phyloP scores from a whole-genome alignment of 1,284 basidiomycete genomes.

The Singerocomus rubriflavus region DNA sequence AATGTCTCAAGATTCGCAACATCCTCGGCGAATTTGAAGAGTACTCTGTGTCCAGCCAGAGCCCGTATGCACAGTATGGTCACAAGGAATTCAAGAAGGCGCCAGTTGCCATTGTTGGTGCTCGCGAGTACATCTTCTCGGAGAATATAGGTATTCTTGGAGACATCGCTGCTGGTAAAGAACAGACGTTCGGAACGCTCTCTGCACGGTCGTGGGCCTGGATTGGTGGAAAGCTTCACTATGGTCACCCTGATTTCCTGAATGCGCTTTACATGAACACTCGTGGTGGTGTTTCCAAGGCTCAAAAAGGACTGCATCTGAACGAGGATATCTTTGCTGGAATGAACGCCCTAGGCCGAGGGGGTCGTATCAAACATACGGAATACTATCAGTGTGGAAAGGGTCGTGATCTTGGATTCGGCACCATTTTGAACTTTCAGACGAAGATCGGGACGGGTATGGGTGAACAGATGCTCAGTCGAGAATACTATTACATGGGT shows the following conservation, averaged over 20 bases:
- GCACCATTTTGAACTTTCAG: slow-evolving; percentile 98
- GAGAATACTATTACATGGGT: slow-evolving; percentile 98
- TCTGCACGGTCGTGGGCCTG: slow-evolving; percentile 93
- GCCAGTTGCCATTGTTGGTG: slow-evolving; percentile 97
- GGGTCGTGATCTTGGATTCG: slow-evolving; percentile 98
- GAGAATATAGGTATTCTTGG: slow-evolving; percentile 99
- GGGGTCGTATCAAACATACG: slow-evolving; percentile 97
- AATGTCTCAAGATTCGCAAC: slow-evolving; percentile 98
- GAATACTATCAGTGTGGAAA: slow-evolving; percentile 99
- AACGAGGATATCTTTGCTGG: slow-evolving; percentile 99
- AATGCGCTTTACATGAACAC: slow-evolving; percentile 99
- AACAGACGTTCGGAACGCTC: slow-evolving; percentile 99
- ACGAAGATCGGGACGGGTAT: slow-evolving; percentile 99
- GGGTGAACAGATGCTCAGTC: slow-evolving; percentile 99
- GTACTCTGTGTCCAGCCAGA: slow-evolving; percentile 81
- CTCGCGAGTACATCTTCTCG: slow-evolving; percentile 99
- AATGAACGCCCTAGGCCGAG: slow-evolving; percentile 97
- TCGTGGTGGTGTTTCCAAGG: slow-evolving; percentile 97
- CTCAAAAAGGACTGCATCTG: slow-evolving; percentile 96
- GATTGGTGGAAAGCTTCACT: slow-evolving; percentile 98
- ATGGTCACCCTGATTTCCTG: slow-evolving; percentile 98
- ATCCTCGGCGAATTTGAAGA: slow-evolving; percentile 99
- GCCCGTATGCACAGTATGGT: slow-evolving; percentile 89
- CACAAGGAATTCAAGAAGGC: slow-evolving; percentile 83
- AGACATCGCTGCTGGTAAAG: slow-evolving; percentile 98